Evolutionary conservation across 768 basidiomycete genomes (phyloP), one percentile per base, ranked within the genome.

Genomic region (Phanerochaete carnosa): DNA sequence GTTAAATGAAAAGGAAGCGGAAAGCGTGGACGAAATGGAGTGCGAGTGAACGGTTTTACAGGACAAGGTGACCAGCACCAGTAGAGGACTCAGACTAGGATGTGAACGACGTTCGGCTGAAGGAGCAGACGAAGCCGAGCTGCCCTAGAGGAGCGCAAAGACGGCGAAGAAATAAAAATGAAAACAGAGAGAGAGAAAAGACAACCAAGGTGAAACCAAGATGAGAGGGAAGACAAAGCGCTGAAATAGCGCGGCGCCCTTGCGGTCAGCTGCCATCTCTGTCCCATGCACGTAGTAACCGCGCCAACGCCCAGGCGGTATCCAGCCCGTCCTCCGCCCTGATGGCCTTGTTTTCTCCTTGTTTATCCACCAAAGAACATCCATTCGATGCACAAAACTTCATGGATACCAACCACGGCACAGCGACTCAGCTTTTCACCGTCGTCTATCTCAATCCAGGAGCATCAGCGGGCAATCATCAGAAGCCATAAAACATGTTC

Each of bases 1-100:
- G 66, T 62, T 66, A 69, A 60, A 59, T 66, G 58, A 62, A 57
- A 72, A n/a, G 76, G 81, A 76, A 85, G 74, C 83, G 86, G 84
- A 83, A 78, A 57, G 39, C 39, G 39, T 49, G 67, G 70, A 64
- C 57, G 62, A 52, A 43, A 62, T 57, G 52, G 47, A 52, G 29
- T 39, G 32, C 28, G 33, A 47, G 2, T 35, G 49, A 30, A 58
- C 45, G 47, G 39, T 19, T 49, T 55, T 49, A 60, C 53, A 60
- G 58, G 64, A 59, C 43, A 62, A 63, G 72, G 73, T 68, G 73
- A 69, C 73, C 73, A 67, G 73, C 73, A 74, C 73, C 73, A 69
- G 67, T 56, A 65, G 11, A 37, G 39, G 33, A 51, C 45, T 29
- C 64, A 69, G 62, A 53, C 57, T 55, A 55, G 62, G 29, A 66